These are phyloP conservation scores for Fragaria ananassa DNA, from an alignment of 306 rosid genomes.

Conservation along the genomic window DNA sequence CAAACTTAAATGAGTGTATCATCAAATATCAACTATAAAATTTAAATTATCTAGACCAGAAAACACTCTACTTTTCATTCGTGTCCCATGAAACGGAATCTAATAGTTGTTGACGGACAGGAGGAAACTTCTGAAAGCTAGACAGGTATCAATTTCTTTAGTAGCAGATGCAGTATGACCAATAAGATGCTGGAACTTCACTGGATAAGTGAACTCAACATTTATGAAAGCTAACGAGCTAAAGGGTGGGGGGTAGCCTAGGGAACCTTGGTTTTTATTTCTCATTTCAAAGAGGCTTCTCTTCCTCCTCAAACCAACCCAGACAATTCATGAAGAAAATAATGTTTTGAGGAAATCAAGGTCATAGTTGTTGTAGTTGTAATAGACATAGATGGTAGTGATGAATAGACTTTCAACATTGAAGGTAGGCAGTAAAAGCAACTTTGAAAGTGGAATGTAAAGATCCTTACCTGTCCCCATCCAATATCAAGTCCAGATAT, in stretches of 20 bases:
- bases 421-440: background rate
- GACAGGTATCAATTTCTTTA: background rate
- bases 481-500: slow-evolving; percentile 94
- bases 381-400: background rate
- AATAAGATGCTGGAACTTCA: background rate
- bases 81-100: background rate
- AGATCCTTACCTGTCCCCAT: slow-evolving; percentile 87
- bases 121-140: background rate
- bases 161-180: background rate
- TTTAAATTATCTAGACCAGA: background rate
- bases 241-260: too few species aligned
- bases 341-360: background rate
- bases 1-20: background rate
- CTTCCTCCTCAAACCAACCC: background rate
- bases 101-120: background rate
- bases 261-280: too few species aligned
- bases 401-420: background rate
- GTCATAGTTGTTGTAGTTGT: background rate
- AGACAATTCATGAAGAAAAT: background rate
- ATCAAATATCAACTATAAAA: background rate
- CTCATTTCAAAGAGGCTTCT: background rate
- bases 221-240: background rate
- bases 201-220: background rate
- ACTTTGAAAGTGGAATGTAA: slow-evolving; percentile 1
- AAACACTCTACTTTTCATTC: background rate